Conservation (phyloP, 345 rosid species). For the Populus simonii region DNA sequence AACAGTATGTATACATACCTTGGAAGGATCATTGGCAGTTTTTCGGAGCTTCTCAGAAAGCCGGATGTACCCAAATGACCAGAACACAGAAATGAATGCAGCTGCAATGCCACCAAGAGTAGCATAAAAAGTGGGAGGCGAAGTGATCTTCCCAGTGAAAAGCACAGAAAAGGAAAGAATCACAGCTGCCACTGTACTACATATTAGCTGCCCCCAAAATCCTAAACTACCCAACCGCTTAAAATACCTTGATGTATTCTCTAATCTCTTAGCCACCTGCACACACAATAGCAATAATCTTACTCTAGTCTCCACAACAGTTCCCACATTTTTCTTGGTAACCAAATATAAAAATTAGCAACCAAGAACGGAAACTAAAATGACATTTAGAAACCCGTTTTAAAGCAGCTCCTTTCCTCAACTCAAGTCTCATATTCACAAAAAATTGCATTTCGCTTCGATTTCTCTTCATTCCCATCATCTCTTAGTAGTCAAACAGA, state of each 20-base stretch:
- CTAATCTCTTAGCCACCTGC: constrained; percentile 92
- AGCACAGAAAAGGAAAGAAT: constrained; percentile 83
- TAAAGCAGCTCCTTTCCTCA: neutral
- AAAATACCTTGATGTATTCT: constrained; percentile 83
- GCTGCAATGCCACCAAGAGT: constrained; percentile 92
- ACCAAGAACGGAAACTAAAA: neutral
- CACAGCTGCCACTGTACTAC: constrained; percentile 79
- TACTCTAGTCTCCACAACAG: neutral
- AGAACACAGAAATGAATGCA: constrained; percentile 80
- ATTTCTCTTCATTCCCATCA: neutral
- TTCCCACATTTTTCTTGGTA: neutral
- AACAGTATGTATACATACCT: constrained; percentile 40
- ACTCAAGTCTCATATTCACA: neutral
- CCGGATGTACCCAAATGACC: constrained; percentile 91
- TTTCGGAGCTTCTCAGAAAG: constrained; percentile 78
- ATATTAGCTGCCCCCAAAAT: constrained; percentile 94
- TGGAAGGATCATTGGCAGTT: constrained; percentile 79
- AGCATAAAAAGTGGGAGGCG: constrained; percentile 81
- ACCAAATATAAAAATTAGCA: neutral
- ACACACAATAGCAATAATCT: neutral
- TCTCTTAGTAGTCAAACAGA: neutral
- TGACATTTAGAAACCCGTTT: neutral
- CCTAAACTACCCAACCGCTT: constrained; percentile 86
- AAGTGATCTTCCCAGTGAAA: constrained; percentile 72
- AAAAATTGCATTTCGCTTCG: neutral